Conservation (phyloP, 768 basidiomycete genomes). For the Cystofilobasidium capitatum region DNA sequence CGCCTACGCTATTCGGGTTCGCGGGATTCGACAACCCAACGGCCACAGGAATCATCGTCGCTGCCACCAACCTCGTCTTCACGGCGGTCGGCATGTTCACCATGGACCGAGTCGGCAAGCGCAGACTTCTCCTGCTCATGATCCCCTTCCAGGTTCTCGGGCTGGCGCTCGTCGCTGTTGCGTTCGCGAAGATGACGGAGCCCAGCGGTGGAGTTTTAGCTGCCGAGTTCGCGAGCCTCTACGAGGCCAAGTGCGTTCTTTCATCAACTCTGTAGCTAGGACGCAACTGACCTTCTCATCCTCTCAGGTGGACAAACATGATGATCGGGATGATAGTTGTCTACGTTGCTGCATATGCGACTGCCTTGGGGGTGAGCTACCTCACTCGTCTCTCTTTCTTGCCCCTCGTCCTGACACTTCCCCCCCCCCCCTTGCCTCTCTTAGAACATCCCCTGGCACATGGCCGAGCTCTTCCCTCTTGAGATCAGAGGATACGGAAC, state of each 20-base stretch:
- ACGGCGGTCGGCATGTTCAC: slow-evolving; percentile 29
- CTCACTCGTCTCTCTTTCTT: slow-evolving; percentile 10
- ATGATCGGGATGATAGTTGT: slow-evolving; percentile 29
- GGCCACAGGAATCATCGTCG: slow-evolving; percentile 30
- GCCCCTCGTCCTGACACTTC: no score
- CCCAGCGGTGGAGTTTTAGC: slow-evolving; percentile 17
- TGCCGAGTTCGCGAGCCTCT: neutral
- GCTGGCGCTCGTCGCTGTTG: slow-evolving; percentile 30
- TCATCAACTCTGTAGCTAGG: slow-evolving; percentile 19
- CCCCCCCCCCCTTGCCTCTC: no score
- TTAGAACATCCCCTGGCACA: slow-evolving; percentile 31
- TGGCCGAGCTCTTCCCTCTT: slow-evolving; percentile 29
- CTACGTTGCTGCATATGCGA: slow-evolving; percentile 31
- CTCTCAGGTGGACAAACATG: slow-evolving; percentile 23
- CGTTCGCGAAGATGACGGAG: slow-evolving; percentile 31
- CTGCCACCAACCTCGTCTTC: slow-evolving; percentile 32
- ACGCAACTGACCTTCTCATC: slow-evolving; percentile 26
- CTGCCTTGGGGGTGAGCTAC: no score
- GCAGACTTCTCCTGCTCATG: slow-evolving; percentile 29
- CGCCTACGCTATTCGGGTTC: slow-evolving; percentile 30
- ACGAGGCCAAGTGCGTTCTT: neutral
- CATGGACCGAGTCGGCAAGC: slow-evolving; percentile 33
- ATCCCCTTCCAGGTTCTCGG: slow-evolving; percentile 32
- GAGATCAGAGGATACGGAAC: slow-evolving; percentile 32
- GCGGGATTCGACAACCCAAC: slow-evolving; percentile 33